These are phyloP conservation scores for Ceriops tagal DNA, from an alignment of 345 rosid genomes.

Conservation along the genomic window DNA sequence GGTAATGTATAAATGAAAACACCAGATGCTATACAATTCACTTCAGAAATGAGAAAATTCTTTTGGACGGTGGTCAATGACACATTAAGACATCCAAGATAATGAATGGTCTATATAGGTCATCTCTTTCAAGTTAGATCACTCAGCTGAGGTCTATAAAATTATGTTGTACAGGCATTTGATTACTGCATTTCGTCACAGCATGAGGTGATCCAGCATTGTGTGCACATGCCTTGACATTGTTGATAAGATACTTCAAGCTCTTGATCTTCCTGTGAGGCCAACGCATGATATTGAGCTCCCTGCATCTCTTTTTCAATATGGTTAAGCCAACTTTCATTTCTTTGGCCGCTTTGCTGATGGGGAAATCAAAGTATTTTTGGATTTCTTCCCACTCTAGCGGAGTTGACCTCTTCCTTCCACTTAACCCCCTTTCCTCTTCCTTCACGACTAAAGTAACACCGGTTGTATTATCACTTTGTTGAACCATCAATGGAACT, in stretches of 20 bases:
- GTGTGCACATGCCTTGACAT: slow-evolving; percentile 46
- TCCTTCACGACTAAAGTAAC: neutral
- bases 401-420: slow-evolving; percentile 19
- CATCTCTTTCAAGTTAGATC: no score
- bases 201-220: neutral
- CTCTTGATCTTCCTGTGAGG: slow-evolving; percentile 59
- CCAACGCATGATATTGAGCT: slow-evolving; percentile 69
- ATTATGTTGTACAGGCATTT: neutral
- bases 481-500: neutral
- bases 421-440: slow-evolving; percentile 13
- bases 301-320: slow-evolving; percentile 74
- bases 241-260: slow-evolving; percentile 55
- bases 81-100: no score
- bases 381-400: slow-evolving; percentile 46
- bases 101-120: no score
- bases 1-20: no score
- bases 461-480: no score
- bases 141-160: neutral
- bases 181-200: neutral
- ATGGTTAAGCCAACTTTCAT: slow-evolving; percentile 65
- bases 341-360: slow-evolving; percentile 61
- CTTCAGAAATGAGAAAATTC: no score
- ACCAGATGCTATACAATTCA: no score
- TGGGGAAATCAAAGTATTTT: slow-evolving; percentile 55
- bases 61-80: no score